Conservation (phyloP, 2,329 filamentous ascomycete species). For the Alternaria dauci region DNA sequence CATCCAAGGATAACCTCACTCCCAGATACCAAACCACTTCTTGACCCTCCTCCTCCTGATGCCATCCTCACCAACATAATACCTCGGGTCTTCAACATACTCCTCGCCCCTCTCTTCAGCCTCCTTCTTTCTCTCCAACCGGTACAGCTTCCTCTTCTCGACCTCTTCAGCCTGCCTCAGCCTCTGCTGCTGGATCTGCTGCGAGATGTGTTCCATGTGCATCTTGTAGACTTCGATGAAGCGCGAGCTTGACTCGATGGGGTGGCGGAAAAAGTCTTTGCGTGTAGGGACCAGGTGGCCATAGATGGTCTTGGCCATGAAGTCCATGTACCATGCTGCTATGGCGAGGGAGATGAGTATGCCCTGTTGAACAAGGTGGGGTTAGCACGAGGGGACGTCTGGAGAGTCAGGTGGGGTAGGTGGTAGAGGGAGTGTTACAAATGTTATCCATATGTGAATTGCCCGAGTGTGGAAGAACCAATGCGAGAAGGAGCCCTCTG, state of each 20-base stretch:
- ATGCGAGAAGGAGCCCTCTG: slow-evolving; percentile 80
- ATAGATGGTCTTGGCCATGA: slow-evolving; percentile 80
- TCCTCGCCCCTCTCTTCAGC: slow-evolving; percentile 47
- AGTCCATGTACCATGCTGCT: slow-evolving; percentile 79
- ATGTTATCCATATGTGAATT: slow-evolving; percentile 83
- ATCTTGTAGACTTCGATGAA: slow-evolving; percentile 77
- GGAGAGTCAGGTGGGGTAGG: not conserved
- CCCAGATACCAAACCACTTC: slow-evolving; percentile 86
- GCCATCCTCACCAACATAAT: slow-evolving; percentile 51
- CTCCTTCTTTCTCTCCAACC: slow-evolving; percentile 62
- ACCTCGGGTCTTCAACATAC: slow-evolving; percentile 49
- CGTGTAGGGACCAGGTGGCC: slow-evolving; percentile 77
- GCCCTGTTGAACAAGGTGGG: slow-evolving; percentile 55
- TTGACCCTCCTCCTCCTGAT: slow-evolving; percentile 67
- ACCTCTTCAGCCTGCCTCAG: slow-evolving; percentile 82
- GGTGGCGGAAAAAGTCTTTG: slow-evolving; percentile 73
- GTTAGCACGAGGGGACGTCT: slow-evolving; percentile 3
- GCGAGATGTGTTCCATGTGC: slow-evolving; percentile 75
- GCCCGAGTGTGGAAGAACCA: slow-evolving; percentile 81
- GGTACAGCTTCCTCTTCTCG: slow-evolving; percentile 83
- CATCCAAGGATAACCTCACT: slow-evolving; percentile 27
- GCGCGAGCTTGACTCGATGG: slow-evolving; percentile 70
- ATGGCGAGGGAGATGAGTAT: slow-evolving; percentile 74
- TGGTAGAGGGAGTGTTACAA: slow-evolving; percentile 63
- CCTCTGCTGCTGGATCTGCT: slow-evolving; percentile 74